Conservation (phyloP, 306 rosid genomes). For the Acmispon strigosus region DNA sequence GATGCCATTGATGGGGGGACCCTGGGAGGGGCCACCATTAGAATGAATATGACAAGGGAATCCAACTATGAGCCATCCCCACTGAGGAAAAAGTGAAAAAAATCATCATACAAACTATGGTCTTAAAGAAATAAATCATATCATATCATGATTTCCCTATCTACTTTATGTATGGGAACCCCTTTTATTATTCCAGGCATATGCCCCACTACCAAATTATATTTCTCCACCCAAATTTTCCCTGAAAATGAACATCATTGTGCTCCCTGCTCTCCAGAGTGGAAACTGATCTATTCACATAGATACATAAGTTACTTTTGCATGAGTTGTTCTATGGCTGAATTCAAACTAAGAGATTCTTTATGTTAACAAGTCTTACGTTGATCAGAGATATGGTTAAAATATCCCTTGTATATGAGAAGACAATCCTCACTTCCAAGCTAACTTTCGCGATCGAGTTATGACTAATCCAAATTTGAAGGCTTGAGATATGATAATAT, state of each 20-base stretch:
- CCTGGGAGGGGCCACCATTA: conserved; percentile 4
- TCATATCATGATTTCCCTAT: conserved; percentile 6
- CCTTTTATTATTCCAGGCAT: conserved; percentile 20
- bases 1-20: conserved; percentile 26
- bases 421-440: too few species aligned
- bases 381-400: too few species aligned
- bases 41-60: conserved; percentile 23
- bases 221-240: neutral
- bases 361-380: too few species aligned
- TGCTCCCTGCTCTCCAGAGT: neutral
- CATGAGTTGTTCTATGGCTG: neutral
- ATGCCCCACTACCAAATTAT: conserved; percentile 18
- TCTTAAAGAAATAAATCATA: conserved; percentile 7
- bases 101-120: neutral
- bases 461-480: too few species aligned
- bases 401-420: too few species aligned
- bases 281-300: neutral
- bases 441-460: too few species aligned
- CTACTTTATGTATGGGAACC: conserved; percentile 22
- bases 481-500: neutral
- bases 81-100: neutral
- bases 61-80: conserved; percentile 22
- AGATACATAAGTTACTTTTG: neutral
- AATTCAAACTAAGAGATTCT: neutral
- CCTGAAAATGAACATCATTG: neutral